A percentile compares a stretch with the other conserved stretches of the same genome.
Evolutionary conservation across 2,329 filamentous ascomycete species (phyloP).

Genomic region (Keithomyces neogunnii): DNA sequence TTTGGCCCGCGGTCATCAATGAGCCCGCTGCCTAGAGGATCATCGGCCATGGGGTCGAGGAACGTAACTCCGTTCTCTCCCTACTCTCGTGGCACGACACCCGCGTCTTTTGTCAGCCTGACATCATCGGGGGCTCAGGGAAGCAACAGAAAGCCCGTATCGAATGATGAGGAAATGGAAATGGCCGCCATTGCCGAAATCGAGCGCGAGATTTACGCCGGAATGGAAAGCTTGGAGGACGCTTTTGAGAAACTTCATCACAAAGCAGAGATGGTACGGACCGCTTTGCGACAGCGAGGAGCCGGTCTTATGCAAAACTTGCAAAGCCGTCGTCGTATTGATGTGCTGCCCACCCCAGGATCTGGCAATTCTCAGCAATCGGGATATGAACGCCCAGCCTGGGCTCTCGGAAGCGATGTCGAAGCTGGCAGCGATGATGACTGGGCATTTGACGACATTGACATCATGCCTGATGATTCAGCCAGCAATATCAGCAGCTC

Average conservation of each 20-base stretch:
- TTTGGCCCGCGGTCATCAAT: constrained; percentile 26
- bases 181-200: constrained; percentile 84
- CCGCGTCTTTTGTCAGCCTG: constrained; percentile 49
- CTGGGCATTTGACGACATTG: constrained; percentile 48
- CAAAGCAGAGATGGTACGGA: constrained; percentile 73
- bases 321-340: constrained; percentile 50
- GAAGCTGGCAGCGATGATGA: constrained; percentile 49
- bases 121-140: constrained; percentile 38
- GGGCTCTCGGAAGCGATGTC: constrained; percentile 31
- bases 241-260: constrained; percentile 88
- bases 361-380: constrained; percentile 38
- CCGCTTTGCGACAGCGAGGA: constrained; percentile 69
- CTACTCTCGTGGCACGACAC: constrained; percentile 49
- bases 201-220: constrained; percentile 83
- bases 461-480: constrained; percentile 68
- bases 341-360: constrained; percentile 39
- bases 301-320: constrained; percentile 64
- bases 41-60: constrained; percentile 34
- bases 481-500: constrained; percentile 74
- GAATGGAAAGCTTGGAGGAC: constrained; percentile 92
- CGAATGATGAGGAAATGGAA: constrained; percentile 88
- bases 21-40: constrained; percentile 31
- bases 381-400: constrained; percentile 34
- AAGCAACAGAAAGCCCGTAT: constrained; percentile 52
- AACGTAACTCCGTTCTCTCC: constrained; percentile 39